phyloP scores from a whole-genome alignment of 306 rosid genomes.

The Quercus agrifolia region DNA sequence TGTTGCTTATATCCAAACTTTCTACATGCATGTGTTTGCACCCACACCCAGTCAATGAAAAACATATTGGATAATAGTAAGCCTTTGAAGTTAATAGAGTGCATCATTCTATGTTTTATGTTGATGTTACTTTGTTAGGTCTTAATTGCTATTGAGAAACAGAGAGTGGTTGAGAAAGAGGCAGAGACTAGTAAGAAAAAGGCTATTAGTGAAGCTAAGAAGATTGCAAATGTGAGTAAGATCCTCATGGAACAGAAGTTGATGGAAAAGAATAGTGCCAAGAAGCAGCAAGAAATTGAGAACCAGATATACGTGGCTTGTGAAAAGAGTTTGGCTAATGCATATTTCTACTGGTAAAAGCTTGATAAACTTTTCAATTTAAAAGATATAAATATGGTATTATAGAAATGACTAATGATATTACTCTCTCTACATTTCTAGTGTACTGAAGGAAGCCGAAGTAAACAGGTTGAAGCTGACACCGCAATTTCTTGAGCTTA shows the following conservation, averaged over 20 bases:
- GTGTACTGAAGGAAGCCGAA: slow-evolving; percentile 80
- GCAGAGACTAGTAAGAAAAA: slow-evolving; percentile 78
- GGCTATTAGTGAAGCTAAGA: slow-evolving; percentile 98
- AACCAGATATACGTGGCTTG: slow-evolving; percentile 75
- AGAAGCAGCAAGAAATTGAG: slow-evolving; percentile 73
- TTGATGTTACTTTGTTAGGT: slow-evolving; percentile 44
- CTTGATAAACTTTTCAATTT: slow-evolving; percentile 1
- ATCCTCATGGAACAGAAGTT: slow-evolving; percentile 86
- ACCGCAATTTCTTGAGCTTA: slow-evolving; percentile 86
- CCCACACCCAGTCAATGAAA: too few relatives aligned
- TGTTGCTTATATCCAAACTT: neutral
- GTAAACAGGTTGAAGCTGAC: slow-evolving; percentile 92
- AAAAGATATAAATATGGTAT: neutral
- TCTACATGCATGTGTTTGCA: neutral
- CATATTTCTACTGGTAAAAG: slow-evolving; percentile 67
- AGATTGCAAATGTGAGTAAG: slow-evolving; percentile 86
- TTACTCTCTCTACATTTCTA: slow-evolving; percentile 21
- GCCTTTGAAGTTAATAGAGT: neutral
- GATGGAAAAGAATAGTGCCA: slow-evolving; percentile 67
- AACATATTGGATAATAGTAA: neutral
- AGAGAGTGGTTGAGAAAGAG: slow-evolving; percentile 79
- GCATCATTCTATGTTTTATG: neutral
- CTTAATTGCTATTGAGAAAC: slow-evolving; percentile 78
- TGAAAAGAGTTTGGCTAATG: slow-evolving; percentile 83
- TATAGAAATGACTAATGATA: neutral